Base-by-base conservation (phyloP, 768 basidiomycete genomes). In the Boletus speciosus region DNA sequence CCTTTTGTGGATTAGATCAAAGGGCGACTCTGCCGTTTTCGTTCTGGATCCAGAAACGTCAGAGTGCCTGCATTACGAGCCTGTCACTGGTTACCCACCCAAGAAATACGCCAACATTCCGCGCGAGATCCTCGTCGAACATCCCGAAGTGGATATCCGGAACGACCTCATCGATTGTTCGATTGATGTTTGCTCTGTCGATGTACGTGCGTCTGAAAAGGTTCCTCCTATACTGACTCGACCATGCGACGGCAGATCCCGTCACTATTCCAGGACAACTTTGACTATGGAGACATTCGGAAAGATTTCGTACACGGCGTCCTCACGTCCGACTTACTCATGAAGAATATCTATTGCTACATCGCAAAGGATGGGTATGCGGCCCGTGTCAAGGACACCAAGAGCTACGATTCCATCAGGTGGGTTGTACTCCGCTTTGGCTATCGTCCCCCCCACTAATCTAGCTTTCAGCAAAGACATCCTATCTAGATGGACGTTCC, bases 261-360 rank as follows among this genome's bases (percentile, higher is more conserved):
- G 1, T 95, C 95, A 1, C 69, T 98, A 5, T 99, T 98, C 74
- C 93, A 95, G 68, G 97, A 98, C 73, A 98, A 98, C 73, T 99
- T 99, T 65, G 97, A 98, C 73, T 98, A 95, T 65, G 84, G 85
- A 14, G 93, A 95, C 72, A 81, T 98, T 56, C 84, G 94, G 53
- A 78, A 84, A 60, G 93, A 98, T 72, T 97, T 99, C 64, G 89
- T 98, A 15, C 90, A 91, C 65, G 96, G 96, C 16, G 82, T 99
- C 44, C 78, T 99, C 59, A 96, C 92, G 0, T 95, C 93, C 14
- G 97, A 99, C 70, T 71, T 98, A 35, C 79, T 98, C 40, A 93
- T 92, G 80, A 97, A 97, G 73, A 94, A 85, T 57, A 95, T 98
- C 48, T 83, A 92, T 65, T 93, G 93, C 60, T 91, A 94, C 63